A percentile compares a stretch with the other conserved stretches of the same genome.
phyloP scores from a whole-genome alignment of 805 yeast genomes.

The Wickerhamomyces queroliae region DNA sequence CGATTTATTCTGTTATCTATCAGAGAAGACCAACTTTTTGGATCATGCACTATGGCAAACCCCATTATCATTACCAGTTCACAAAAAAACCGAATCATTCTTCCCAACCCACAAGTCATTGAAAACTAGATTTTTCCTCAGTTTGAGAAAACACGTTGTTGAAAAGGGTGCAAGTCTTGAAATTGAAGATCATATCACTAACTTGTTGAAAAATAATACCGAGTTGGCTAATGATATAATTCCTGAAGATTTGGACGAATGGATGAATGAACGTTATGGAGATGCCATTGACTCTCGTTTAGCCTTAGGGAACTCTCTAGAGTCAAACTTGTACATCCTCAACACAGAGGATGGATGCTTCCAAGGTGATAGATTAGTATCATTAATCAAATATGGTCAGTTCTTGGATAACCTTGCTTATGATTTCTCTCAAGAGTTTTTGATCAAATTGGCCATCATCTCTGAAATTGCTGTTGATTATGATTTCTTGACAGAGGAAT shows the following conservation, averaged over 20 bases:
- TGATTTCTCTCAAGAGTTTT: constrained; percentile 10
- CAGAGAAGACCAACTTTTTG: constrained; percentile 9
- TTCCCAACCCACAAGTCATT: constrained; percentile 3
- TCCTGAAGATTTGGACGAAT: constrained; percentile 12
- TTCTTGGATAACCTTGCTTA: constrained; percentile 20
- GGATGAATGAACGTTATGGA: constrained; percentile 23
- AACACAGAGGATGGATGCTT: constrained; percentile 5
- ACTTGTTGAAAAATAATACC: constrained; percentile 13
- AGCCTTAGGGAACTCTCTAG: constrained; percentile 43
- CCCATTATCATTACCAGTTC: constrained; percentile 5
- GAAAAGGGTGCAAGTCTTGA: constrained; percentile 1
- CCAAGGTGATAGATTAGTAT: constrained; percentile 9
- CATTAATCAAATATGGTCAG: constrained; percentile 18
- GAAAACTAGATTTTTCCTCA: constrained; percentile 2
- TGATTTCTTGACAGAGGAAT: constrained; percentile 23
- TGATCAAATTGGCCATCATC: constrained; percentile 26
- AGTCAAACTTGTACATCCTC: constrained; percentile 30
- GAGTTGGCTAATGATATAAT: constrained; percentile 9
- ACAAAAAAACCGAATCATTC: constrained; percentile 2
- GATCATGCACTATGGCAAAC: constrained; percentile 7
- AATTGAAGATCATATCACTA: constrained; percentile 4
- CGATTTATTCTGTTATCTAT: constrained; percentile 8
- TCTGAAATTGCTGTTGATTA: constrained; percentile 34
- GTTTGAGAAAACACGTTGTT: constrained; percentile 4
- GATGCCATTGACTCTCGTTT: constrained; percentile 29